Evolutionary conservation across 2,329 filamentous ascomycete species (phyloP), one percentile per base, ranked within the genome.

Genomic region (Myriosclerotinia duriaeana): DNA sequence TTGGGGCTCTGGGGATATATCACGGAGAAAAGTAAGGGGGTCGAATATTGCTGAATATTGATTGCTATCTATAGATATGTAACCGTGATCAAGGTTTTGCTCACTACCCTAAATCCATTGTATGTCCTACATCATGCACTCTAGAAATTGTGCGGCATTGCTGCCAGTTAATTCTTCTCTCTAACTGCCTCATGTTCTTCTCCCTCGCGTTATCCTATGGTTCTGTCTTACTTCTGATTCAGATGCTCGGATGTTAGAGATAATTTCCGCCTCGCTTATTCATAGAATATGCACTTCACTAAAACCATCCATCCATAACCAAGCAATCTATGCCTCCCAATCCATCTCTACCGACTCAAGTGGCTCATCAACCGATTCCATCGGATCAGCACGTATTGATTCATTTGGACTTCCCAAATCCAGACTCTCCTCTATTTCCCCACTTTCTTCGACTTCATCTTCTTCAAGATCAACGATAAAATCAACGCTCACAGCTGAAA

Each of bases 391-490:
- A 17, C 89, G 87, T 69, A 91, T 82, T 86, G 94, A 87, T 71
- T 87, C 88, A 2, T 89, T 87, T 2, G 92, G 91, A 53, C 87
- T 87, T 69, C 90, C 89, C 73, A 89, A 93, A 14, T 92, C 91
- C 74, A 91, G 89, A 65, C 89, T 92, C 72, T 89, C 89, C 38
- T 82, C 84, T 0, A 93, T 78, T 53, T 89, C 86, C 69, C 89
- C 85, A 50, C 90, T 82, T 17, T 79, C 79, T 2, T 79, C 79
- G 11, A 78, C 0, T 34, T 34, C 17, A 38, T 20, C 1, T 22
- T 30, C 26, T 34, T 53, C 26, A 7, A 7, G 8, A 7, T 1
- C 7, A 34, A 26, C 6, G 44, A 8, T 6, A 8, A 46, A 20
- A n/a, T 9, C 17, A n/a, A 9, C 20, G 8, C n/a, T n/a, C 1